Base-by-base conservation (phyloP, 2,329 filamentous ascomycete species). In the Botrytis deweyae region DNA sequence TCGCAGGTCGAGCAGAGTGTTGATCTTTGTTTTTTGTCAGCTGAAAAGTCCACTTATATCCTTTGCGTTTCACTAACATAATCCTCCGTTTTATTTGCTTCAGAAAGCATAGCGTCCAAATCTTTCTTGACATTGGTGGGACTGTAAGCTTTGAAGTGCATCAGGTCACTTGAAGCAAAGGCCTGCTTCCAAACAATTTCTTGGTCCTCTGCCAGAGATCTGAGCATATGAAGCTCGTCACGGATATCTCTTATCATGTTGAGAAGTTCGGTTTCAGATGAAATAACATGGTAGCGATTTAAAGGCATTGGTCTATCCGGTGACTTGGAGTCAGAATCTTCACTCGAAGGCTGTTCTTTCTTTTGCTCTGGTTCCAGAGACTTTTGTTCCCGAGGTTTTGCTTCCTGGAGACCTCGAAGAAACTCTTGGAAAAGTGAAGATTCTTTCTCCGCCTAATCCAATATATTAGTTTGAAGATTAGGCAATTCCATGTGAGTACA, bases 41-140 rank as follows among this genome's bases (percentile, higher is more conserved):
- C 42, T 46, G 14, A 59, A 88, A 86, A 42, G 12, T n/a, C 49
- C 5, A 52, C 10, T 87, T 85, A 74, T 94, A 74, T 87, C 83
- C 97, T 93, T 82, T 36, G 58, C 76, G 90, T 91, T 75, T 93
- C 91, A 20, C 79, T 77, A 49, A 79, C 78, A 63, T 79, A 78
- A 29, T 75, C 64, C 59, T 78, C 76, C 33, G 74, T 76, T 3
- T 75, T 73, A 22, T 79, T 76, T 1, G 72, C 73, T 62, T 78
- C 79, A 1, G 64, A 66, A 44, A 77, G 49, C 46, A 78, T 78
- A 2, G 76, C 75, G 12, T 72, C 64, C 33, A 78, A 77, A 5
- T 75, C 61, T 44, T 77, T 78, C 67, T 79, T 79, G 36, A 79
- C 72, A 42, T 78, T 76, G 25, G 73, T 64, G 40, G 77, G 78